Evolutionary conservation across 352 stramenopile species (phyloP).

Genomic region (Phytophthora tubulina): DNA sequence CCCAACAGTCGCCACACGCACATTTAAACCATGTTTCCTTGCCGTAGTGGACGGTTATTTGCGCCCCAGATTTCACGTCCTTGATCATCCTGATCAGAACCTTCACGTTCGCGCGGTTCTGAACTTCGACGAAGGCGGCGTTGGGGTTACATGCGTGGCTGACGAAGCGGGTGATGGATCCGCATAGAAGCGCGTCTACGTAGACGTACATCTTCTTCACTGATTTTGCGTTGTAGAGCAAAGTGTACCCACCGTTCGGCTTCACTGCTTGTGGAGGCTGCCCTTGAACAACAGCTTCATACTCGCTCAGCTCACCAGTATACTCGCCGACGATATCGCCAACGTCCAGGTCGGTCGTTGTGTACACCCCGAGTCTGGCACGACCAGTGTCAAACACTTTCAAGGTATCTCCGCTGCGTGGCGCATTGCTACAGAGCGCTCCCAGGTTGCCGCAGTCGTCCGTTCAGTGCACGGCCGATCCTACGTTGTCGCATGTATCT

Average conservation of each 20-base stretch:
- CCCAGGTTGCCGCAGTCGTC: not conserved
- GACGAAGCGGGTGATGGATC: slow-evolving; percentile 6
- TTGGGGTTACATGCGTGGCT: slow-evolving; percentile 8
- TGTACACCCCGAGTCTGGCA: not conserved
- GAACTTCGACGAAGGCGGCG: not conserved
- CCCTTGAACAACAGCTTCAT: too few relatives aligned
- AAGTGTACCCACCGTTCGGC: slow-evolving; percentile 14
- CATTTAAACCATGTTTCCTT: not conserved
- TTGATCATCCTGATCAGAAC: not conserved
- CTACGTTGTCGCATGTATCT: slow-evolving; percentile 9
- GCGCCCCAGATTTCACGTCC: not conserved
- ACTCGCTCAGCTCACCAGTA: not conserved
- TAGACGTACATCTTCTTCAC: slow-evolving; percentile 6
- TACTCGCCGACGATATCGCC: slow-evolving; percentile 20
- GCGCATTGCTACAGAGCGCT: slow-evolving; percentile 18
- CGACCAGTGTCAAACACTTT: slow-evolving; percentile 1
- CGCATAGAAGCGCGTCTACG: not conserved
- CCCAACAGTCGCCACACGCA: slow-evolving; percentile 1
- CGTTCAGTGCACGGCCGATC: slow-evolving; percentile 1
- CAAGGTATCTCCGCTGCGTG: not conserved
- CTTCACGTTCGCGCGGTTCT: not conserved
- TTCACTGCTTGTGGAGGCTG: slow-evolving; percentile 1
- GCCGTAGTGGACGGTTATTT: not conserved
- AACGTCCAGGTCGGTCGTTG: not conserved
- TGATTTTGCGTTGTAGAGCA: slow-evolving; percentile 4